Base-by-base conservation (phyloP, 371 early-diverging fungal species). In the Apophysomyces elegans region DNA sequence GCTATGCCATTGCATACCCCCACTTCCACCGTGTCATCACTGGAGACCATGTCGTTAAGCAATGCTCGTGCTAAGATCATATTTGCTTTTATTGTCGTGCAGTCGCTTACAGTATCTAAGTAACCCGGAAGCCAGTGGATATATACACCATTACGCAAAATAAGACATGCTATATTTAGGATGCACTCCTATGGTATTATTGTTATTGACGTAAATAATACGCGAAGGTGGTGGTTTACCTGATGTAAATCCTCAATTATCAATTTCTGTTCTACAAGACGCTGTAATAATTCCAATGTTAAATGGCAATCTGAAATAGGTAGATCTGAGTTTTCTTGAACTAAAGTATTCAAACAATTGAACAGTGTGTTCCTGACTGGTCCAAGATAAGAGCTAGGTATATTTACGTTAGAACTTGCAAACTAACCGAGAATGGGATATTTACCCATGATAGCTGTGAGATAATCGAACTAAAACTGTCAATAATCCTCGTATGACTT, bases 111-210 rank as follows among this genome's bases (percentile, higher is more conserved):
- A 50, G 21, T 16, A 50, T 50, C 54, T 26, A 50, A 21, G 9
- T 21, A 50, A 4, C 21, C 21, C 4, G 54, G 54, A 18, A 50
- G 21, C 54, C 54, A 50, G 21, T 8, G 54, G 54, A 50, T 50
- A 21, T 50, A 50, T 21, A 50, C 32, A 50, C 54, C 54, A 50
- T 21, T 50, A 18, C 54, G 54, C 4, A 50, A 26, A 21, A 50
- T 16, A 18, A 50, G 4, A 11, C 54, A 50, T 21, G 54, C 54
- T 18, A 21, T 50, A 50, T 50, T 50, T 35, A 50, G 54, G 5
- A 50, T 50, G 21, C 8, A 21, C 21, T 16, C 54, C 54, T 50
- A 5, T 50, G 16, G 4, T 50, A 21, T 50, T 26, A 26, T 26
- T 26, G 32, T 26, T 26, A 26, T 26, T 3, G 32, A 3, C 32